Evolutionary conservation across 2,329 filamentous ascomycete genomes (phyloP).

Genomic region (Penicillium glabrum): DNA sequence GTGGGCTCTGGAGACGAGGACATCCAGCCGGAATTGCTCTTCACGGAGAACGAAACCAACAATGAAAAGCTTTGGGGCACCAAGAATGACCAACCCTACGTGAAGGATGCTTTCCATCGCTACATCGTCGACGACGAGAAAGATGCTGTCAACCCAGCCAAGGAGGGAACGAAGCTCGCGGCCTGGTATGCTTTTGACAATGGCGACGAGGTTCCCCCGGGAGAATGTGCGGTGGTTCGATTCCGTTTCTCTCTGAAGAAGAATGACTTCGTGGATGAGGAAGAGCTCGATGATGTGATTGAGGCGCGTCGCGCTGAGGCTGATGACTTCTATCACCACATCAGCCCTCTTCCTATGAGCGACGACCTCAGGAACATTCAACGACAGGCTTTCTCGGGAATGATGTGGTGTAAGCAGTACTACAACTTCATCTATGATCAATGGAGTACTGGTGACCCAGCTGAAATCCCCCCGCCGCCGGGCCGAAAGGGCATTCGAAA

Average conservation of each 20-base stretch:
- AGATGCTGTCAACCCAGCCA: constrained; percentile 75
- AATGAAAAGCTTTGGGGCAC: constrained; percentile 72
- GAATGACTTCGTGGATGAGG: constrained; percentile 83
- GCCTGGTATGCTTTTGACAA: constrained; percentile 94
- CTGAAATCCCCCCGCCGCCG: constrained; percentile 80
- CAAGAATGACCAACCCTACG: constrained; percentile 77
- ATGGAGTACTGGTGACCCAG: constrained; percentile 92
- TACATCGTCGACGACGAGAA: constrained; percentile 81
- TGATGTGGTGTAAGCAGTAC: constrained; percentile 98
- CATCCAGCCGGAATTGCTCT: constrained; percentile 79
- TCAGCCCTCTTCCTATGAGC: constrained; percentile 89
- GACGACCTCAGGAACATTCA: constrained; percentile 95
- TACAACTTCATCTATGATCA: constrained; percentile 98
- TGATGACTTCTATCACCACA: constrained; percentile 91
- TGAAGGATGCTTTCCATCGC: constrained; percentile 93
- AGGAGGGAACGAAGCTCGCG: constrained; percentile 81
- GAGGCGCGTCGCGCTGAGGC: constrained; percentile 85
- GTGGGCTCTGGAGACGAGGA: constrained; percentile 76
- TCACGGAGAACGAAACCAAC: constrained; percentile 96
- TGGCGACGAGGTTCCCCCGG: constrained; percentile 79
- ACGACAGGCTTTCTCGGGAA: constrained; percentile 88
- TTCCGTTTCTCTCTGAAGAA: constrained; percentile 79
- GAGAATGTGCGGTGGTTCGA: constrained; percentile 92
- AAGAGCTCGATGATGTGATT: constrained; percentile 86
- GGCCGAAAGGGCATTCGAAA: constrained; percentile 81